Evolutionary conservation across 495 filamentous ascomycete species (phyloP).

Genomic region (Penicillium canescens): DNA sequence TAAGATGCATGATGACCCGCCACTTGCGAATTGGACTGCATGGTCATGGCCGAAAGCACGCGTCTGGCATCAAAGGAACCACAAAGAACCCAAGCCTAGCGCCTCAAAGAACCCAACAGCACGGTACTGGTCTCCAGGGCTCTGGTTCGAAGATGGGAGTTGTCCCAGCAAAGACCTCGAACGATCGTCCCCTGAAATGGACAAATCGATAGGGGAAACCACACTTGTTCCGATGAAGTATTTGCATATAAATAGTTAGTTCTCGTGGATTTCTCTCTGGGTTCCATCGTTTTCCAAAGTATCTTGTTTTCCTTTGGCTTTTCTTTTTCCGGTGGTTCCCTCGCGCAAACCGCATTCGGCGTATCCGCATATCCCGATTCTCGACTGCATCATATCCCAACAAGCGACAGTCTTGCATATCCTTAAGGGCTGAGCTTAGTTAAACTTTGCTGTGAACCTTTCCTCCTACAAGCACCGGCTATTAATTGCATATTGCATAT

Average conservation of each 20-base stretch:
- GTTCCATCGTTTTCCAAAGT: not conserved
- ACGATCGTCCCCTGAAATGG: slow-evolving; percentile 4
- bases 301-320: not conserved
- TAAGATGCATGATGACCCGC: slow-evolving; percentile 38
- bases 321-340: slow-evolving; percentile 17
- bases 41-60: slow-evolving; percentile 18
- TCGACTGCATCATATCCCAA: slow-evolving; percentile 22
- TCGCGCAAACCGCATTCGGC: slow-evolving; percentile 26
- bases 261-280: not conserved
- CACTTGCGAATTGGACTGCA: slow-evolving; percentile 40
- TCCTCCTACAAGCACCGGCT: slow-evolving; percentile 3
- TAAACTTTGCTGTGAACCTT: slow-evolving; percentile 11
- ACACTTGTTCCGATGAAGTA: not conserved
- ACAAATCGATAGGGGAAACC: not conserved
- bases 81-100: slow-evolving; percentile 10
- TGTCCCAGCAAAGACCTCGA: not conserved
- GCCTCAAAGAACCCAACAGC: not conserved
- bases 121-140: not conserved
- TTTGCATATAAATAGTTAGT: slow-evolving; percentile 8
- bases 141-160: not conserved
- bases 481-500: slow-evolving; percentile 1
- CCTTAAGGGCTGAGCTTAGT: not conserved
- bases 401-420: slow-evolving; percentile 3
- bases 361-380: slow-evolving; percentile 22
- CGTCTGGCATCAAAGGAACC: slow-evolving; percentile 6